Evolutionary conservation across 2,329 filamentous ascomycete genomes (phyloP), one percentile per base, ranked within the genome.

Genomic region (Aspergillus pseudoglaucus): DNA sequence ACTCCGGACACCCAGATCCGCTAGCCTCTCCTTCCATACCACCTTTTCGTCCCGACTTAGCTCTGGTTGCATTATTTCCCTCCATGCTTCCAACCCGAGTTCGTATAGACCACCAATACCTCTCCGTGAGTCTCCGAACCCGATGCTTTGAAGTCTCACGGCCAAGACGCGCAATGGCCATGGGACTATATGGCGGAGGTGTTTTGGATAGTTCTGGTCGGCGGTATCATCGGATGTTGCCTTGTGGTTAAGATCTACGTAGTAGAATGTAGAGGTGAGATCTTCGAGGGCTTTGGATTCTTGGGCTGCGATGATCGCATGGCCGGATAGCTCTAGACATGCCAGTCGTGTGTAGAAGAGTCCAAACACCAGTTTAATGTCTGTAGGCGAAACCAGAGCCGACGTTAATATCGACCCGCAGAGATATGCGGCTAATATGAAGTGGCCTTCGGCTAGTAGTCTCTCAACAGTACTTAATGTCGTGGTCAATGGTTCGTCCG

Each of bases 101-200:
- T 95, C 90, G 63, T 95, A 95, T 64, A 95, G 88, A 40, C 87
- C 87, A 77, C 93, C 91, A 48, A 98, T 84, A 3, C 88, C 87
- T 52, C 90, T 79, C 4, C 91, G 79, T 44, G 84, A 81, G 67
- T 98, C 93, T 3, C 85, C 85, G 54, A 93, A 94, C 1, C 88
- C 89, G 41, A 95, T 79, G 0, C 88, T 88, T 57, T 95, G 88
- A 17, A 97, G 76, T 1, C 90, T 80, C 7, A 96, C 86, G 6
- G 85, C 84, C 14, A 97, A 76, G 2, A 96, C 79, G 6, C 93
- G 82, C 45, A 98, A 76, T 38, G 85, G 80, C 90, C 93, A 98
- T 0, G 91, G 91, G 0, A 91, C 86, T 0, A 95, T 76, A 62
- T 86, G 85, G 46, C 71, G 69, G 80, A 82, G 78, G 77, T 87